A percentile compares a stretch with the other conserved stretches of the same genome.
These are phyloP conservation scores for Annulohypoxylon moriforme DNA, from an alignment of 495 filamentous ascomycete species.

Conservation along the genomic window DNA sequence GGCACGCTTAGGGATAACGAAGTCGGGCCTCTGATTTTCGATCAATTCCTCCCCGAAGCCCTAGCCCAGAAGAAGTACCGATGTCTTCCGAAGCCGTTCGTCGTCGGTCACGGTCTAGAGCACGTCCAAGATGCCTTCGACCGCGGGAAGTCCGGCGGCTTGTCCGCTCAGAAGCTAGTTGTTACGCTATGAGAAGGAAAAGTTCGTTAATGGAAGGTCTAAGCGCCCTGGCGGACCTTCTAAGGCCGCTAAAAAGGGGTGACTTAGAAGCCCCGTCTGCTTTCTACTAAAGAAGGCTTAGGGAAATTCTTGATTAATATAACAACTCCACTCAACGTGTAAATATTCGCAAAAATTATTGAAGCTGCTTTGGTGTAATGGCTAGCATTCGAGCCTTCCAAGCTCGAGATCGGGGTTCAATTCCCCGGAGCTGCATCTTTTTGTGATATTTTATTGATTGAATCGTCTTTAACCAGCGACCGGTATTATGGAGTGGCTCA, in stretches of 20 bases:
- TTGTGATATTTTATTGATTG: background rate
- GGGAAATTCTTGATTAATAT: background rate
- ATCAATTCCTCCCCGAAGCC: conserved; percentile 34
- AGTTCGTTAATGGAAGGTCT: background rate
- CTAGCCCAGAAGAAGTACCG: conserved; percentile 34
- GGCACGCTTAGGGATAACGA: conserved; percentile 38
- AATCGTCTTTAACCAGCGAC: background rate
- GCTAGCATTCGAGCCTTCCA: conserved; percentile 19
- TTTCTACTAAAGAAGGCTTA: background rate
- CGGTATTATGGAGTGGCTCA: too few species aligned
- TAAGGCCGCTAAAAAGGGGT: background rate
- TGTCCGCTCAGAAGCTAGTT: conserved; percentile 45
- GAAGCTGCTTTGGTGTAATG: conserved; percentile 20
- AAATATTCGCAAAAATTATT: background rate
- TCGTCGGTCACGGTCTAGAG: conserved; percentile 44
- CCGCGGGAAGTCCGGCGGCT: conserved; percentile 14
- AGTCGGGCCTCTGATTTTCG: conserved; percentile 37
- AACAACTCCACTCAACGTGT: background rate
- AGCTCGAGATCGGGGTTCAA: conserved; percentile 24
- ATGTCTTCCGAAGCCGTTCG: conserved; percentile 34
- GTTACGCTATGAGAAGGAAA: conserved; percentile 25
- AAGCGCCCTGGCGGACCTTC: background rate
- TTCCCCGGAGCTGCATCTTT: conserved; percentile 16
- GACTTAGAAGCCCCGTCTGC: background rate
- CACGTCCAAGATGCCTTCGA: conserved; percentile 41